Evolutionary conservation across 2,329 filamentous ascomycete genomes (phyloP).

Genomic region (Rhytidhysteron rufulum): DNA sequence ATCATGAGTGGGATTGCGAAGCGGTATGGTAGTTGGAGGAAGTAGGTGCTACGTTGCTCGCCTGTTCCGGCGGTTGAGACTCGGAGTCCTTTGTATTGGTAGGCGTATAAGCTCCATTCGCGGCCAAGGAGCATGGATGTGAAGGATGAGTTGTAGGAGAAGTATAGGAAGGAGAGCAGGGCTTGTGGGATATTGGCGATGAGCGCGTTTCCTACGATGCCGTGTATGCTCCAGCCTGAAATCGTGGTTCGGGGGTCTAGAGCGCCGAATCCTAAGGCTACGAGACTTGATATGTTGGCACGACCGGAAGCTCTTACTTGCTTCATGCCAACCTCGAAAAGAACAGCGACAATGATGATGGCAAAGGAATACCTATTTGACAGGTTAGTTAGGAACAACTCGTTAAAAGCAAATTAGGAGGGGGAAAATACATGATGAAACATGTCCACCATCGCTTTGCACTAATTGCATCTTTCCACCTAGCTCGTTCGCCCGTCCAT

Average conservation of each 20-base stretch:
- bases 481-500: background rate
- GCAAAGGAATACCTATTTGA: background rate
- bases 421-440: background rate
- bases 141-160: conserved; percentile 44
- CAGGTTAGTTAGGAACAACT: too few species aligned
- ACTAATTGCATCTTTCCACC: background rate
- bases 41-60: conserved; percentile 37
- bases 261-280: conserved; percentile 1
- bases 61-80: conserved; percentile 30
- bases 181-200: conserved; percentile 47
- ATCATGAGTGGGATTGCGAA: conserved; percentile 35
- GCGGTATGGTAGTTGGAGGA: conserved; percentile 36
- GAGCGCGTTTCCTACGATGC: conserved; percentile 7
- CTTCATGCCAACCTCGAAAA: background rate
- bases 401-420: background rate
- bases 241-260: background rate
- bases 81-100: conserved; percentile 28
- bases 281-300: background rate
- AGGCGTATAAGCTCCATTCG: conserved; percentile 45
- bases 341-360: background rate
- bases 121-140: conserved; percentile 45
- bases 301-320: background rate
- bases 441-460: background rate
- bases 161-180: conserved; percentile 44
- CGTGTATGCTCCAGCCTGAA: background rate